Base-by-base conservation (phyloP, 2,329 filamentous ascomycete species). In the Ceratocystis albifundus region DNA sequence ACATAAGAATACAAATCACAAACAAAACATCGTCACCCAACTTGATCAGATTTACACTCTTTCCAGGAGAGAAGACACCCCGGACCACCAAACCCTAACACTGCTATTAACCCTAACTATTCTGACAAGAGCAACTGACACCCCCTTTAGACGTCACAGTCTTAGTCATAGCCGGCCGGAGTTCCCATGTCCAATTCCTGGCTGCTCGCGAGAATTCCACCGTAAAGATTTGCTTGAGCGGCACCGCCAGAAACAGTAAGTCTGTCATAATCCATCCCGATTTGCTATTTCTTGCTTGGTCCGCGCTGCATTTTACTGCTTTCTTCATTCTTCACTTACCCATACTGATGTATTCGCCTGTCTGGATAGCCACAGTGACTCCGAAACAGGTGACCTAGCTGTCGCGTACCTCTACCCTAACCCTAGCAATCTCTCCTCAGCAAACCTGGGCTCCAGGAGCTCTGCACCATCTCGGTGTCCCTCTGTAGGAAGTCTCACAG, bases 181-280 rank as follows among this genome's bases (percentile, higher is more conserved):
- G 55, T 79, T 79, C 70, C 74, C 74, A 46, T 87, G 84, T 69
- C 75, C 73, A 2, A 77, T 79, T 66, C 77, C 79, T 17, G 79
- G 80, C 48, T 87, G 84, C 71, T 81, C 80, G 48, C 80, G 80
- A 68, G 76, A 77, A 15, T 86, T 87, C 69, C 80, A 84, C 69
- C 79, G 84, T 65, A 78, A 80, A 59, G 84, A 87, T 72, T 74
- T 87, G 10, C 76, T 86, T 20, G 77, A 80, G n/a, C 80, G 84
- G 46, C 84, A 87, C 62, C 70, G 74, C n/a, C 74, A 75, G 65
- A 73, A 72, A 70, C 75, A 76, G 75, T 76, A 73, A 70, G 75
- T 41, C 36, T 41, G 36, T 12, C 36, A 15, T 3, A 41, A 15
- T 15, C 10, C 71, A 15, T 41, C 3, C 71, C 3, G 25, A 12